A percentile compares a stretch with the other conserved stretches of the same genome.
These are phyloP conservation scores for Vigna radiata DNA, from an alignment of 306 rosid genomes.

Conservation along the genomic window DNA sequence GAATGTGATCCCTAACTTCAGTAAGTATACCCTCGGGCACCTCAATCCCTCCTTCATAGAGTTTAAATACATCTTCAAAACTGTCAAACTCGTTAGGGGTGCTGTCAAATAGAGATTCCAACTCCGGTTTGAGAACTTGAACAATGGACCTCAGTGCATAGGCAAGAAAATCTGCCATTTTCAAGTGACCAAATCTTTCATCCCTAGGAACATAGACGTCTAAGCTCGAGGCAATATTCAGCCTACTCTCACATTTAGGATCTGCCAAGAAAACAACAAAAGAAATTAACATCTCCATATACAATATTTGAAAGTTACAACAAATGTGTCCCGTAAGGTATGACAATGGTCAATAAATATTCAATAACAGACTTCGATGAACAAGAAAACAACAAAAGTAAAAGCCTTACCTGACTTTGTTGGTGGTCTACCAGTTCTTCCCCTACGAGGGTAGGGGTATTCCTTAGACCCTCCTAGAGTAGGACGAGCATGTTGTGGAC, in stretches of 20 bases:
- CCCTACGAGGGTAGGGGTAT: conserved; percentile 89
- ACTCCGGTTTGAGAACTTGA: conserved; percentile 69
- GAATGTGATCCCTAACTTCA: conserved; percentile 57
- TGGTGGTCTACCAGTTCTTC: conserved; percentile 75
- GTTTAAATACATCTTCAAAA: conserved; percentile 68
- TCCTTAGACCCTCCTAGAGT: conserved; percentile 70
- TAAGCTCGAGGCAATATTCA: conserved; percentile 59
- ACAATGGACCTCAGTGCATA: conserved; percentile 75
- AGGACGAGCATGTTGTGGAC: conserved; percentile 59
- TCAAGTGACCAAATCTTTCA: conserved; percentile 80
- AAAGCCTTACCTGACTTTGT: conserved; percentile 57
- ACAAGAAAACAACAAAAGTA: neutral
- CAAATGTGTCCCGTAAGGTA: neutral
- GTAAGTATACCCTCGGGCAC: conserved; percentile 57
- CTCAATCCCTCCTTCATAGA: conserved; percentile 75
- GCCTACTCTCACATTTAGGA: conserved; percentile 67
- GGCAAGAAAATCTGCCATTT: conserved; percentile 78
- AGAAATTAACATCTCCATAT: conserved; percentile 10
- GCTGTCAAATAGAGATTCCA: conserved; percentile 59
- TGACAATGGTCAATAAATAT: neutral
- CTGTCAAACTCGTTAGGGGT: conserved; percentile 69
- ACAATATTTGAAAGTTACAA: neutral
- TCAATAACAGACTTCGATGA: neutral
- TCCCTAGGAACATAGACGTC: conserved; percentile 82
- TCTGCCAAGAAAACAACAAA: conserved; percentile 49